Evolutionary conservation across 257 asterid genomes (phyloP).

Genomic region (Penstemon eatonii): DNA sequence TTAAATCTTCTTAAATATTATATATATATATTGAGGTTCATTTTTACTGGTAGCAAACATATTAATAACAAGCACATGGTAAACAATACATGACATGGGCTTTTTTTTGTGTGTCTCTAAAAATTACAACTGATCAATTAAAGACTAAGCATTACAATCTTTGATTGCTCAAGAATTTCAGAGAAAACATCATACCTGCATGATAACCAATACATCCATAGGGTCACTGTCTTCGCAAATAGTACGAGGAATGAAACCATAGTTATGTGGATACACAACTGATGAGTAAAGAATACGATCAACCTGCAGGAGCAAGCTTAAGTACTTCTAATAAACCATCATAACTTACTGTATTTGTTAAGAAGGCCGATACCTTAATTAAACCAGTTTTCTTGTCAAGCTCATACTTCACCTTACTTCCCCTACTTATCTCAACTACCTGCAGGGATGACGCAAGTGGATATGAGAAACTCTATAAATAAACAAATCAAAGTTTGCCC

Average conservation of each 20-base stretch:
- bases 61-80: too few species aligned
- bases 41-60: too few species aligned
- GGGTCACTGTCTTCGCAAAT: constrained; percentile 72
- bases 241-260: constrained; percentile 65
- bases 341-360: too few species aligned
- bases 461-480: background rate
- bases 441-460: constrained; percentile 21
- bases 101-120: too few species aligned
- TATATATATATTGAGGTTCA: too few species aligned
- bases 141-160: too few species aligned
- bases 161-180: too few species aligned
- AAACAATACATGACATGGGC: too few species aligned
- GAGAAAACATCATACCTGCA: constrained; percentile 43
- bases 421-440: constrained; percentile 66
- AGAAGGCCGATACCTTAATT: constrained; percentile 43
- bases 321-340: background rate
- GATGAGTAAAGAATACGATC: constrained; percentile 66
- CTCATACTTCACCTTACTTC: constrained; percentile 64
- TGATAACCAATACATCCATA: constrained; percentile 58
- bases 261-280: constrained; percentile 64
- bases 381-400: constrained; percentile 68
- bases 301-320: constrained; percentile 36
- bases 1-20: too few species aligned
- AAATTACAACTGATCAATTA: too few species aligned
- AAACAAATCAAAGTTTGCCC: background rate